These are phyloP conservation scores for Crithidia bombi DNA, from an alignment of 208 protist species.

Conservation along the genomic window DNA sequence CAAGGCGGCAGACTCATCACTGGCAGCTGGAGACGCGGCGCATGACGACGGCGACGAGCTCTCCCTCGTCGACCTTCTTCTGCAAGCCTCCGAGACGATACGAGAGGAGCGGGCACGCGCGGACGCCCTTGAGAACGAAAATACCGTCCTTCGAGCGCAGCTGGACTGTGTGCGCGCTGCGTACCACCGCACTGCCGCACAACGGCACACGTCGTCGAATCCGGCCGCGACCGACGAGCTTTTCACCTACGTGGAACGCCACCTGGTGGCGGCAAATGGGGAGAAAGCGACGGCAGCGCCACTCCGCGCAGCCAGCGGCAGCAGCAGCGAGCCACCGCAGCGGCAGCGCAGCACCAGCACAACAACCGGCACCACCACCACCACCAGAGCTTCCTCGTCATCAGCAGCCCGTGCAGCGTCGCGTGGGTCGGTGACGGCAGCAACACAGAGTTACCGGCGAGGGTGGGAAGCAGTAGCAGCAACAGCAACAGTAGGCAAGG, in stretches of 20 bases:
- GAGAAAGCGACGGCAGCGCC: neutral
- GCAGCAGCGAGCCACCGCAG: neutral
- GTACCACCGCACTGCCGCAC: slow-evolving; percentile 15
- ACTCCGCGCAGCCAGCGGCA: neutral
- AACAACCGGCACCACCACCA: neutral
- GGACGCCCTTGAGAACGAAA: slow-evolving; percentile 24
- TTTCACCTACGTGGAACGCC: slow-evolving; percentile 7
- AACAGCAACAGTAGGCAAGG: too few species aligned
- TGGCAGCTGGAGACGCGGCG: neutral
- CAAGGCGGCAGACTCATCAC: neutral
- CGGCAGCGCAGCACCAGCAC: slow-evolving; percentile 4
- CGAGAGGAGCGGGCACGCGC: slow-evolving; percentile 23
- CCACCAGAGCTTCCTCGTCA: neutral
- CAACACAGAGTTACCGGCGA: slow-evolving; percentile 9
- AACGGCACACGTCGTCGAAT: neutral
- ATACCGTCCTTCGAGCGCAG: slow-evolving; percentile 25
- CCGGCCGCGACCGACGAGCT: neutral
- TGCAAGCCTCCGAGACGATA: slow-evolving; percentile 34
- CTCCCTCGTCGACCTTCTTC: slow-evolving; percentile 23
- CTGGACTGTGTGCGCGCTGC: slow-evolving; percentile 15
- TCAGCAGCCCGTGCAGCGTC: neutral
- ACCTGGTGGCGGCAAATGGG: neutral
- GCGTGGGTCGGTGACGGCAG: slow-evolving; percentile 3
- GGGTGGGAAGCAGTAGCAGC: neutral
- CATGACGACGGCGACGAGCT: neutral